Percentiles rank a stretch among this genome's conserved stretches.
phyloP scores from a whole-genome alignment of 257 asterid genomes.

The Coffea eugenioides region DNA sequence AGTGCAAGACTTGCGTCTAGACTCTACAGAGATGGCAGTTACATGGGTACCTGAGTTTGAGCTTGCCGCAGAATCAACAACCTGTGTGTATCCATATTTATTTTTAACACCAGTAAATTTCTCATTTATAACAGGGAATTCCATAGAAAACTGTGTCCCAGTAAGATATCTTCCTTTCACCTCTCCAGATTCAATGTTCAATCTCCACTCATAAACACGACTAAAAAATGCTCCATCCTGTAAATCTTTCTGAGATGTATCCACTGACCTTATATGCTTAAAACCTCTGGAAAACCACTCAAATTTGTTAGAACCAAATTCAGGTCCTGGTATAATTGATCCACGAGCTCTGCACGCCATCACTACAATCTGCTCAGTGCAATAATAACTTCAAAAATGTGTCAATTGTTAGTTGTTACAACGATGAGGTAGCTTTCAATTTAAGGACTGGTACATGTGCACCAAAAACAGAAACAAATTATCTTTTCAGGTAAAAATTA shows the following conservation, averaged over 20 bases:
- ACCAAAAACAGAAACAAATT: background rate
- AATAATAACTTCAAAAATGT: background rate
- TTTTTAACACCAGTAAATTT: constrained; percentile 32
- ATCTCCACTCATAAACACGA: constrained; percentile 58
- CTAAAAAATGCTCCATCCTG: constrained; percentile 26
- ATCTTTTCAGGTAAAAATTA: background rate
- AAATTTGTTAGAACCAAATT: constrained; percentile 38
- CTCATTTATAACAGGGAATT: constrained; percentile 56
- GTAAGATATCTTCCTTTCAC: constrained; percentile 48
- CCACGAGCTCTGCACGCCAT: constrained; percentile 44
- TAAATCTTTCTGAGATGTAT: constrained; percentile 1
- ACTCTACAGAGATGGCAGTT: background rate
- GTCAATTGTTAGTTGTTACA: too few species aligned
- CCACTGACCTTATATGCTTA: constrained; percentile 18
- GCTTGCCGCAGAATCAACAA: constrained; percentile 39
- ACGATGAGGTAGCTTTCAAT: background rate
- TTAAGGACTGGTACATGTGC: background rate
- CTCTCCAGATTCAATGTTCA: constrained; percentile 44
- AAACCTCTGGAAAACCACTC: constrained; percentile 53
- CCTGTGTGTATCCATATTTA: constrained; percentile 49
- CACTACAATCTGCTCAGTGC: constrained; percentile 39
- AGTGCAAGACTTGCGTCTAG: background rate
- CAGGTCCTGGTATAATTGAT: constrained; percentile 62
- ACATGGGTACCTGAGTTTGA: constrained; percentile 41
- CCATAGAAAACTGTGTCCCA: constrained; percentile 45